Evolutionary conservation across 2,329 filamentous ascomycete species (phyloP).

Genomic region (Berkeleyomyces rouxiae): DNA sequence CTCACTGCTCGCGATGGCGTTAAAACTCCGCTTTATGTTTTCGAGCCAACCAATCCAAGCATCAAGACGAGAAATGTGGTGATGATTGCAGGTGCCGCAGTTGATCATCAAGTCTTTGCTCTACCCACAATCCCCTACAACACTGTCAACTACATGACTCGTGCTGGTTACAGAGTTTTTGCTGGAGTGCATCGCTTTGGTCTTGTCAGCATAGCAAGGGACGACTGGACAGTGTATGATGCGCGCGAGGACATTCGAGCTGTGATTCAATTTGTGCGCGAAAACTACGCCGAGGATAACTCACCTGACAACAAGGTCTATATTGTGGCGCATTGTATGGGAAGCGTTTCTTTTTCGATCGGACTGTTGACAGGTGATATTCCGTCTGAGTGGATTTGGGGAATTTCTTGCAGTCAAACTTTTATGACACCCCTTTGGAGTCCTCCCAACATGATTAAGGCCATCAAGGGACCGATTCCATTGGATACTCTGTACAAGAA

Average conservation of each 20-base stretch:
- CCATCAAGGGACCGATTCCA: slow-evolving; percentile 28
- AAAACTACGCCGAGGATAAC: slow-evolving; percentile 19
- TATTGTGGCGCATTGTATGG: slow-evolving; percentile 46
- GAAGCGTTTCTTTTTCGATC: slow-evolving; percentile 38
- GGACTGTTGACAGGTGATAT: slow-evolving; percentile 48
- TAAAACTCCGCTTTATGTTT: slow-evolving; percentile 36
- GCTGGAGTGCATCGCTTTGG: slow-evolving; percentile 42
- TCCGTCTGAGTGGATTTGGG: slow-evolving; percentile 37
- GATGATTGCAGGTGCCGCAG: slow-evolving; percentile 44
- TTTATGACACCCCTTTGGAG: slow-evolving; percentile 48
- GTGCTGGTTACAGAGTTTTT: slow-evolving; percentile 43
- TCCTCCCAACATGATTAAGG: slow-evolving; percentile 39
- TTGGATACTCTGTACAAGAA: slow-evolving; percentile 33
- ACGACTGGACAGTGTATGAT: slow-evolving; percentile 42
- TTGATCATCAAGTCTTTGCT: slow-evolving; percentile 46
- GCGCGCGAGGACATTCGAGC: slow-evolving; percentile 42
- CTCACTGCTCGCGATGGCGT: slow-evolving; percentile 37
- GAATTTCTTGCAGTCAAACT: slow-evolving; percentile 42
- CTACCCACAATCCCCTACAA: slow-evolving; percentile 47
- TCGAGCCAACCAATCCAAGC: slow-evolving; percentile 31
- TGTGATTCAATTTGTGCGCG: slow-evolving; percentile 35
- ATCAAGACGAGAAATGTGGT: slow-evolving; percentile 34
- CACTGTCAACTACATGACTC: slow-evolving; percentile 44
- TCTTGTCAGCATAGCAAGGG: slow-evolving; percentile 30
- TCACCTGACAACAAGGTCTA: slow-evolving; percentile 29